Percentiles rank a stretch among this genome's conserved stretches.
These are phyloP conservation scores for Tylopilus plumbeoviolaceoides DNA, from an alignment of 768 basidiomycete genomes.

Conservation along the genomic window DNA sequence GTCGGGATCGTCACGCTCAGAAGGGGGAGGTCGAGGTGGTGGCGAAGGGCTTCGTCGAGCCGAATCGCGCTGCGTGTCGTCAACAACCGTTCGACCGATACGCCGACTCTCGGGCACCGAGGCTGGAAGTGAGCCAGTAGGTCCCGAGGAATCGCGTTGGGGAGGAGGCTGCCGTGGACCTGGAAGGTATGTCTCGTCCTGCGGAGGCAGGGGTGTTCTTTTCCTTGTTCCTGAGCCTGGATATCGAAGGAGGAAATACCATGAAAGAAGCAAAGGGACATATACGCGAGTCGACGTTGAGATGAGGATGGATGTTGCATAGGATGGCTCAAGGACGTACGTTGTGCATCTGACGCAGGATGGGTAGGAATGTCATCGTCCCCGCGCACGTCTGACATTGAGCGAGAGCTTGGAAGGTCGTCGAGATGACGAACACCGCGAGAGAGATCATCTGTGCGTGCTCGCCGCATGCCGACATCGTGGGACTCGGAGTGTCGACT, in stretches of 20 bases:
- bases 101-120: slow-evolving; percentile 9
- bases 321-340: slow-evolving; percentile 35
- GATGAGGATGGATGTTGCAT: slow-evolving; percentile 26
- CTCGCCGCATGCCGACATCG: slow-evolving; percentile 16
- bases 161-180: slow-evolving; percentile 9
- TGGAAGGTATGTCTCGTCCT: slow-evolving; percentile 30
- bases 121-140: slow-evolving; percentile 1
- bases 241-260: slow-evolving; percentile 16
- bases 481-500: slow-evolving; percentile 10
- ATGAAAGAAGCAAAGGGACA: slow-evolving; percentile 19
- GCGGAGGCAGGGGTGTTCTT: slow-evolving; percentile 35
- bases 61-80: slow-evolving; percentile 7
- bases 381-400: slow-evolving; percentile 16
- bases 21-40: not conserved
- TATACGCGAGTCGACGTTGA: slow-evolving; percentile 23
- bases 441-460: slow-evolving; percentile 19
- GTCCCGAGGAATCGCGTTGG: slow-evolving; percentile 12
- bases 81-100: not conserved
- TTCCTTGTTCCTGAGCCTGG: slow-evolving; percentile 31
- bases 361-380: slow-evolving; percentile 16
- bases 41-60: slow-evolving; percentile 13
- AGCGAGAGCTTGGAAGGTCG: slow-evolving; percentile 17
- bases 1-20: slow-evolving; percentile 17
- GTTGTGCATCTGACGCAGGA: slow-evolving; percentile 32
- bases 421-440: slow-evolving; percentile 13